Base-by-base conservation (phyloP, 495 filamentous ascomycete genomes). In the Hypoxylon rickii region DNA sequence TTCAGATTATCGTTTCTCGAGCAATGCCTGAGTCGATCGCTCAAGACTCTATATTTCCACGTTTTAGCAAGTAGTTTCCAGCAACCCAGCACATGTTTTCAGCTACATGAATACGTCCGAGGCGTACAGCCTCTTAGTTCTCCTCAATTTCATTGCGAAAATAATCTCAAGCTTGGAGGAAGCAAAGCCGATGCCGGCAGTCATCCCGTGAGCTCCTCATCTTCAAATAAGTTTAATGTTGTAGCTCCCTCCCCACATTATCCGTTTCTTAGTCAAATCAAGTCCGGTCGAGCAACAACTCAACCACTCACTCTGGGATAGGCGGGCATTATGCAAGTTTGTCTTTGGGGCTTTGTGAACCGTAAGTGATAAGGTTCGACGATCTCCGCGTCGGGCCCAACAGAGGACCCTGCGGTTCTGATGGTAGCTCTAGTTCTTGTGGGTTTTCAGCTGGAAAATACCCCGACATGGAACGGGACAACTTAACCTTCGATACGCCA, bases 381-480 rank as follows among this genome's bases (percentile, higher is more conserved):
- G 5, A 5, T 31, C n/a, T n/a, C n/a, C n/a, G n/a, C n/a, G n/a
- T n/a, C n/a, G n/a, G n/a, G n/a, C n/a, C n/a, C n/a, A n/a, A n/a
- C n/a, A n/a, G n/a, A n/a, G n/a, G n/a, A n/a, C n/a, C n/a, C n/a
- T n/a, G n/a, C n/a, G n/a, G n/a, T n/a, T 2, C 15, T 26, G 36
- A 16, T 24, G 12, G n/a, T 8, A 36, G 21, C 24, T 40, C 37
- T 21, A 11, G 26, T 3, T 41, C 33, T 16, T 54, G 24, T 3
- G 31, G 21, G 16, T 13, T 29, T 8, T 31, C 22, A 43, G 16
- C 16, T 8, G 40, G 16, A 42, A 52, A 55, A 6, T 44, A 34
- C 12, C n/a, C 24, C 7, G 62, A 58, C 58, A 58, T 58, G 11
- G 62, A 65, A 7, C 46, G 48, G 16, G 44, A 55, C 51, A 60